phyloP scores from a whole-genome alignment of 2,329 filamentous ascomycete species.

The Talaromyces sp. region DNA sequence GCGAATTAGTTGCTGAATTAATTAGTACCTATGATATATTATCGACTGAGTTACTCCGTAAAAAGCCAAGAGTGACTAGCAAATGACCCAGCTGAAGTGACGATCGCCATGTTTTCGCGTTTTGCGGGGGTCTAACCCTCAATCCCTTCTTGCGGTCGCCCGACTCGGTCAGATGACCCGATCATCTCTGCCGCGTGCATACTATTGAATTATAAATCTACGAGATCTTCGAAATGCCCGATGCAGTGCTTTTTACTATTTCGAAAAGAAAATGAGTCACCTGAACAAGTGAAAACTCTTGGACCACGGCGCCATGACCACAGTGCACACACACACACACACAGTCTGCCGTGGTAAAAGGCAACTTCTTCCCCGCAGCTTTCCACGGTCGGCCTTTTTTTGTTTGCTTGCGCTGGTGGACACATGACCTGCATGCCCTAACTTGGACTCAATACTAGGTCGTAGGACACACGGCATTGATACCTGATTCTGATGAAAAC shows the following conservation, averaged over 20 bases:
- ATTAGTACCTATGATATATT: too few species aligned
- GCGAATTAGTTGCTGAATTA: too few species aligned
- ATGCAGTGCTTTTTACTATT: too few species aligned
- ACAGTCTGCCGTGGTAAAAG: neutral
- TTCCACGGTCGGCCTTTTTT: neutral
- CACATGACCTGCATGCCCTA: slow-evolving; percentile 2
- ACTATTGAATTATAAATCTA: neutral
- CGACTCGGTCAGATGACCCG: neutral
- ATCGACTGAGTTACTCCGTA: too few species aligned
- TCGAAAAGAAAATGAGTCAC: neutral
- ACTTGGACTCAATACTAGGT: too few species aligned
- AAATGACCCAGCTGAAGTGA: too few species aligned
- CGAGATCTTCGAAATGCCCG: neutral
- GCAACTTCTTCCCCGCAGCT: neutral
- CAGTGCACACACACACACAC: too few species aligned
- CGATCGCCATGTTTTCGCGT: neutral
- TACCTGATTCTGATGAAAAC: too few species aligned
- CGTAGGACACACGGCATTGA: too few species aligned
- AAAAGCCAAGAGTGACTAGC: too few species aligned
- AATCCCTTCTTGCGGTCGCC: neutral
- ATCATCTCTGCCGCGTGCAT: neutral
- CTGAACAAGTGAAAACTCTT: neutral
- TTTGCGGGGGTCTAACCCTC: neutral
- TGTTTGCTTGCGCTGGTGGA: neutral
- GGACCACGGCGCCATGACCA: neutral